Evolutionary conservation across 192 early-diverging fungal species (phyloP), one percentile per base, ranked within the genome.

Genomic region (Coemansia asiatica): DNA sequence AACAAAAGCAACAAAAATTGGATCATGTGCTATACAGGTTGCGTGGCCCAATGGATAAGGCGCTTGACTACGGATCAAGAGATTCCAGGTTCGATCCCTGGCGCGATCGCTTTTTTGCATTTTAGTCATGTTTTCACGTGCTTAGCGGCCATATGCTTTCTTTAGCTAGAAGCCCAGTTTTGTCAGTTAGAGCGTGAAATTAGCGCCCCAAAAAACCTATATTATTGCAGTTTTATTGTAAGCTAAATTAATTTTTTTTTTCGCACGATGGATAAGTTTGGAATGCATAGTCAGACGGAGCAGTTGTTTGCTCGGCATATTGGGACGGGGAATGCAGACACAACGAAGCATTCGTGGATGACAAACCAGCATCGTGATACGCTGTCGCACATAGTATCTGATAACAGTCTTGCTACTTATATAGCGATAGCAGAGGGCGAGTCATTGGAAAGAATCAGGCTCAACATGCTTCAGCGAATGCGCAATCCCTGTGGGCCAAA

Each of bases 271-370:
- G 79, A 82, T 61, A 82, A 82, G 71, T 82, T 82, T 82, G 79
- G 79, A 29, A 82, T 82, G 79, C 71, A 82, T 55, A 82, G 71
- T 29, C 79, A 82, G 74, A 82, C 79, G 23, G 79, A 82, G 71
- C 70, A 76, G 38, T 25, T 76, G 59, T 68, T 73, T 66, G 75
- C 80, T 18, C 60, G 69, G 71, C 64, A 82, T 50, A 35, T 69
- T 12, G 80, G 80, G 33, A 82, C 80, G 12, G 80, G 80, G 16
- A 76, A 71, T 28, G 71, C 80, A 38, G 75, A 82, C 31, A 82
- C 68, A 4, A 74, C 38, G 31, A 82, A 71, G 40, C 66, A 82
- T 69, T 46, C 69, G 35, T 82, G 80, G 80, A 35, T 82, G 49
- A 66, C 71, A 9, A 69, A 71, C 67, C 80, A 82, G 63, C 80